Conservation (phyloP, 2,329 filamentous ascomycete genomes). For the Exophiala calicioides region DNA sequence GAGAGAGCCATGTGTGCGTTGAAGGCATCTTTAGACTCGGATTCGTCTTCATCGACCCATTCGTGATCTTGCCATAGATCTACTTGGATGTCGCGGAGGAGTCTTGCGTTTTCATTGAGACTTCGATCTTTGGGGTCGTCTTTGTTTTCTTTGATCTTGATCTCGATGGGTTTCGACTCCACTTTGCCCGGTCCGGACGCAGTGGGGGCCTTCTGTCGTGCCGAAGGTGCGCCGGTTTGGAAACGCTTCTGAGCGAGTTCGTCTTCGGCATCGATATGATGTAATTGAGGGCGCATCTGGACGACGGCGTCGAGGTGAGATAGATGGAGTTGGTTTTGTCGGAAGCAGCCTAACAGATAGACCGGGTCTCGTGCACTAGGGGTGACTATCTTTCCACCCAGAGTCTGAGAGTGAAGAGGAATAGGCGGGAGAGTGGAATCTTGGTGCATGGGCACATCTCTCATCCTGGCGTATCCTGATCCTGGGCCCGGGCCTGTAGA, state of each 20-base stretch:
- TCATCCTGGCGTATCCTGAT: constrained; percentile 33
- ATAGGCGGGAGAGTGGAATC: constrained; percentile 67
- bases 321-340: constrained; percentile 79
- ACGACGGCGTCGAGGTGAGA: constrained; percentile 81
- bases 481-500: constrained; percentile 60
- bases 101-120: constrained; percentile 70
- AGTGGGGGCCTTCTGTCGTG: constrained; percentile 36
- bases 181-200: constrained; percentile 47
- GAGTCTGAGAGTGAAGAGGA: constrained; percentile 76
- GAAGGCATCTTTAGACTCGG: constrained; percentile 61
- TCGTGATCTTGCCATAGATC: constrained; percentile 79
- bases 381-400: constrained; percentile 76
- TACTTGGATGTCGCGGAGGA: constrained; percentile 74
- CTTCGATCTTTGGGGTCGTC: constrained; percentile 47
- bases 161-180: constrained; percentile 76
- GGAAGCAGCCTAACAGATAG: constrained; percentile 93
- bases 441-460: constrained; percentile 57
- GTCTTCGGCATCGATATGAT: constrained; percentile 82
- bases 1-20: constrained; percentile 68
- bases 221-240: constrained; percentile 37
- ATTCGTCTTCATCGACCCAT: constrained; percentile 76
- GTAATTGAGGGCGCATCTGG: constrained; percentile 86
- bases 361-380: constrained; percentile 68
- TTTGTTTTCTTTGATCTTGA: constrained; percentile 73
- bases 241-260: constrained; percentile 64